These are phyloP conservation scores for Syzygium oleosum DNA, from an alignment of 345 rosid species.

Conservation along the genomic window DNA sequence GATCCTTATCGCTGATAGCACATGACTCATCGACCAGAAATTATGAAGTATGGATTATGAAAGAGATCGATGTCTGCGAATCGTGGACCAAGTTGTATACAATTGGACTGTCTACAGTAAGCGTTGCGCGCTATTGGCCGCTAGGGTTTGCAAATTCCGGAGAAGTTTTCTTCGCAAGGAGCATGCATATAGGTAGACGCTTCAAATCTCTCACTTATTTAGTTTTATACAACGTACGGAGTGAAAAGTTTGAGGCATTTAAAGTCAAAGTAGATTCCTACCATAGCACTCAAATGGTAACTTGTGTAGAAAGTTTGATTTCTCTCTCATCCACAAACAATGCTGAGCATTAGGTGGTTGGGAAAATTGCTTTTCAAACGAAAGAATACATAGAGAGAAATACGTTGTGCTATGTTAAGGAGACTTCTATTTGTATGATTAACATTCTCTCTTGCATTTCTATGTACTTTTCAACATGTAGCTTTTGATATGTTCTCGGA, in stretches of 20 bases:
- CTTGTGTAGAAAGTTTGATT: background rate
- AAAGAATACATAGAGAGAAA: background rate
- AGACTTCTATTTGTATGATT: background rate
- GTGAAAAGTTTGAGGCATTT: background rate
- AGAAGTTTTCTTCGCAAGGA: background rate
- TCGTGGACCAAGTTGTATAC: too few relatives aligned
- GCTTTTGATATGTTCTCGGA: too few relatives aligned
- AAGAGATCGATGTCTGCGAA: too few relatives aligned
- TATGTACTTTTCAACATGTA: too few relatives aligned
- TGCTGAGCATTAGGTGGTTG: background rate
- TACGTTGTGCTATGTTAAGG: background rate
- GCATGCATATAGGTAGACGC: too few relatives aligned
- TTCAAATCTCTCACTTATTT: background rate
- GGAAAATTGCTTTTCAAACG: background rate
- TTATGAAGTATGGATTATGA: too few relatives aligned
- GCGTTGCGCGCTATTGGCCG: too few relatives aligned
- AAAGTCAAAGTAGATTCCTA: background rate
- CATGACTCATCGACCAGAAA: too few relatives aligned
- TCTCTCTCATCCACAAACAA: background rate
- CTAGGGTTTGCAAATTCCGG: background rate
- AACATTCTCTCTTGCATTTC: background rate
- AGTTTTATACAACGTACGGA: background rate
- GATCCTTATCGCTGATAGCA: too few relatives aligned
- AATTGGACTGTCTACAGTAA: too few relatives aligned
- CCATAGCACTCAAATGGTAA: background rate